Conservation (phyloP, 768 basidiomycete species). For the Podaxis sp. region DNA sequence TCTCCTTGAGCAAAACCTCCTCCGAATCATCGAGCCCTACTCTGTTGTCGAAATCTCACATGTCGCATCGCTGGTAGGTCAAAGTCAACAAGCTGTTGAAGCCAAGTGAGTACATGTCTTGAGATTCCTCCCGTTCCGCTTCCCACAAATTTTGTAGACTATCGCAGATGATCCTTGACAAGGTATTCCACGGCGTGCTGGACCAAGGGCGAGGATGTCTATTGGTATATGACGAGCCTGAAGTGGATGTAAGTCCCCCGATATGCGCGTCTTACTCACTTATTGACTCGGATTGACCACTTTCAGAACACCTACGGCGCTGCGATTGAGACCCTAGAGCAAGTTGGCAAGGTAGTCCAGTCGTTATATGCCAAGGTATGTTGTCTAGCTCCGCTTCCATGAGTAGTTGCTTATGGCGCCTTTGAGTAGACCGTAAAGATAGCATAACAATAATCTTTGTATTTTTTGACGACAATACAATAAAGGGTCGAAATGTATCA, state of each 20-base stretch:
- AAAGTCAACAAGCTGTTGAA: slow-evolving; percentile 87
- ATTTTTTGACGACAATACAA: too few relatives aligned
- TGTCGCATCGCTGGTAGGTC: slow-evolving; percentile 85
- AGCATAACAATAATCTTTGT: slow-evolving; percentile 16
- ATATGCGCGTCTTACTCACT: slow-evolving; percentile 7
- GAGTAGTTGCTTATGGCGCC: background rate
- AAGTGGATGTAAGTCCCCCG: slow-evolving; percentile 68
- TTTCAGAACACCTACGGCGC: slow-evolving; percentile 81
- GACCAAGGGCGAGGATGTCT: slow-evolving; percentile 94
- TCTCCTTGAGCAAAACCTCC: slow-evolving; percentile 90
- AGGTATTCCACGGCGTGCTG: slow-evolving; percentile 91
- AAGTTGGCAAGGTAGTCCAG: slow-evolving; percentile 93
- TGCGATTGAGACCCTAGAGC: slow-evolving; percentile 85
- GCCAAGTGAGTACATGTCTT: slow-evolving; percentile 64
- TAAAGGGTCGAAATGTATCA: too few relatives aligned
- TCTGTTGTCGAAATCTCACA: slow-evolving; percentile 88
- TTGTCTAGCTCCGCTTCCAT: background rate
- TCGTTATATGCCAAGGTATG: slow-evolving; percentile 81
- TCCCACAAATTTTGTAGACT: slow-evolving; percentile 49
- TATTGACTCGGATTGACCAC: background rate
- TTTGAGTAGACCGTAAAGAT: slow-evolving; percentile 27
- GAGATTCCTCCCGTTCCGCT: background rate
- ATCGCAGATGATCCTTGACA: slow-evolving; percentile 98
- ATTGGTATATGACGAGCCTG: slow-evolving; percentile 85
- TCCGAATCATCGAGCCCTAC: slow-evolving; percentile 96